phyloP scores from a whole-genome alignment of 1,139 yeast genomes.

The Kurtzmaniella quercitrusa region DNA sequence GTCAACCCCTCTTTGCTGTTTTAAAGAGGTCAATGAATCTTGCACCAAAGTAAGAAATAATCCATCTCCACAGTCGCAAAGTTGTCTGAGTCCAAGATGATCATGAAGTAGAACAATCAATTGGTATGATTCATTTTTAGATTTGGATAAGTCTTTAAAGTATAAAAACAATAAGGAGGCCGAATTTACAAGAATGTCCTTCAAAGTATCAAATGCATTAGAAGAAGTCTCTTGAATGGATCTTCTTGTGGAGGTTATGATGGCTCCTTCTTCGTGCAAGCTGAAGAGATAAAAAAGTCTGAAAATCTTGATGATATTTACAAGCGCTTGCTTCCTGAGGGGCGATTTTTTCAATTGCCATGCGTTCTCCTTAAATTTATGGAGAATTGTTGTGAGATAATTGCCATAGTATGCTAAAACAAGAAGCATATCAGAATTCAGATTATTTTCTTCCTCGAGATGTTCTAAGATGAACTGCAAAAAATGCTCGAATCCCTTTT shows the following conservation, averaged over 20 bases:
- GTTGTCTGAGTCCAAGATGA: conserved; percentile 62
- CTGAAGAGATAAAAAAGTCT: conserved; percentile 41
- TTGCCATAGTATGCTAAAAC: conserved; percentile 32
- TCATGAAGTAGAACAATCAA: conserved; percentile 62
- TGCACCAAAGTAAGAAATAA: conserved; percentile 59
- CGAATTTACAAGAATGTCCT: conserved; percentile 47
- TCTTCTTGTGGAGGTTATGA: conserved; percentile 30
- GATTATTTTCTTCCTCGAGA: conserved; percentile 13
- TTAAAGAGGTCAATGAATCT: conserved; percentile 43
- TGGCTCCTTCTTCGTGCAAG: conserved; percentile 47
- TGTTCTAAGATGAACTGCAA: conserved; percentile 24
- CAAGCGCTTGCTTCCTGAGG: conserved; percentile 8
- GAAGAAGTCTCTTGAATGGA: conserved; percentile 28
- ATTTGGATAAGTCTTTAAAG: conserved; percentile 18
- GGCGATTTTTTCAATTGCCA: conserved; percentile 19
- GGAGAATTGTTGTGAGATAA: conserved; percentile 20
- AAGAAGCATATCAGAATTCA: conserved; percentile 2
- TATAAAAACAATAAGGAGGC: conserved; percentile 36
- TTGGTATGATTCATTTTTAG: conserved; percentile 20
- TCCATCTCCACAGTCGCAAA: conserved; percentile 68
- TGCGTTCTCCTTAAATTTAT: conserved; percentile 12
- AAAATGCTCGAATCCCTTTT: conserved; percentile 54
- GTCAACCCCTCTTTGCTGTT: conserved; percentile 43
- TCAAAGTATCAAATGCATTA: conserved; percentile 38
- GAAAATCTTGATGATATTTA: conserved; percentile 24